Conservation (phyloP, 352 stramenopile genomes). For the Globisporangium splendens region DNA sequence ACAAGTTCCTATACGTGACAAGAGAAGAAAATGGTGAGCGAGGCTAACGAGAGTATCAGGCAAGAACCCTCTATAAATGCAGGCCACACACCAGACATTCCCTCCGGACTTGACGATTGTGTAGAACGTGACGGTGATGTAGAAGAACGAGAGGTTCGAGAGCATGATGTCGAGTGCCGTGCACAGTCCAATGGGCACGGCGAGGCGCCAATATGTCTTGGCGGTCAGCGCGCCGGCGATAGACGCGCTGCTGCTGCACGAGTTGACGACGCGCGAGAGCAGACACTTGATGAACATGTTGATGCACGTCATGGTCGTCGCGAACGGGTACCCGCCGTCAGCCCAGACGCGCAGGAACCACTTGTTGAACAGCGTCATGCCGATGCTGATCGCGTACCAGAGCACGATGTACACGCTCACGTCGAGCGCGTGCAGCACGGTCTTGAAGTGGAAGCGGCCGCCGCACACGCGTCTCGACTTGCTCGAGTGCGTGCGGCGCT, state of each 20-base stretch:
- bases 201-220: slow-evolving; percentile 57
- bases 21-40: not conserved
- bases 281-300: slow-evolving; percentile 81
- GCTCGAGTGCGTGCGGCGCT: slow-evolving; percentile 16
- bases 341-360: slow-evolving; percentile 78
- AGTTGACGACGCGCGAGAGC: slow-evolving; percentile 51
- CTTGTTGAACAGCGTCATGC: slow-evolving; percentile 85
- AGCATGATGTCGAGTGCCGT: slow-evolving; percentile 84
- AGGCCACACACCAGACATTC: slow-evolving; percentile 72
- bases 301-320: slow-evolving; percentile 74
- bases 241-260: slow-evolving; percentile 28
- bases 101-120: slow-evolving; percentile 78
- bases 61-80: slow-evolving; percentile 1
- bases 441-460: slow-evolving; percentile 23
- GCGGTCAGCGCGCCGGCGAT: slow-evolving; percentile 22
- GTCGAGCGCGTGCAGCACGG: slow-evolving; percentile 49
- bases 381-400: slow-evolving; percentile 83
- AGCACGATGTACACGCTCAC: slow-evolving; percentile 70
- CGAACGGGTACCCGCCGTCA: slow-evolving; percentile 64
- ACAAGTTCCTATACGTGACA: slow-evolving; percentile 38
- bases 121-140: slow-evolving; percentile 86
- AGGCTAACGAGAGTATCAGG: not conserved
- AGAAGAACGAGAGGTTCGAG: slow-evolving; percentile 82
- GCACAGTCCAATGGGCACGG: slow-evolving; percentile 73
- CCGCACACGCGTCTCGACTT: slow-evolving; percentile 14